These are phyloP conservation scores for Mucor ambiguus DNA, from an alignment of 371 early-diverging fungal species.

Conservation along the genomic window DNA sequence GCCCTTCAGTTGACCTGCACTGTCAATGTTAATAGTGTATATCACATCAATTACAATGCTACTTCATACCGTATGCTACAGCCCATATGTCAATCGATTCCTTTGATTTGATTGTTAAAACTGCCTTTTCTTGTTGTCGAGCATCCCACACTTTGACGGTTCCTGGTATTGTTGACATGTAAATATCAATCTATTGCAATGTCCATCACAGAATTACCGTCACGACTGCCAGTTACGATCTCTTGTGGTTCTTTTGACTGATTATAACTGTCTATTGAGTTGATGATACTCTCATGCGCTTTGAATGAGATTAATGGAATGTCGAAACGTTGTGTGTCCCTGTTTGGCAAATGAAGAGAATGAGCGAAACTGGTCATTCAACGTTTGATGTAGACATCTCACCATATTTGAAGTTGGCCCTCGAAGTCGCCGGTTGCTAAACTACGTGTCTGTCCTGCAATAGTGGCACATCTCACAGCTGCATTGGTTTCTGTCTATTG, in stretches of 20 bases:
- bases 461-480: constrained; percentile 69
- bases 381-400: neutral
- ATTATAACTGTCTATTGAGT: constrained; percentile 73
- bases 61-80: constrained; percentile 72
- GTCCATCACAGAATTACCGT: constrained; percentile 49
- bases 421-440: constrained; percentile 80
- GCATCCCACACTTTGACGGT: constrained; percentile 83
- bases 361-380: neutral
- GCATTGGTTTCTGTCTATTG: constrained; percentile 50
- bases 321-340: constrained; percentile 73
- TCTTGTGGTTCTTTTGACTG: constrained; percentile 57
- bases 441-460: constrained; percentile 55
- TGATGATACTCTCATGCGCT: constrained; percentile 78
- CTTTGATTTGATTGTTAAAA: constrained; percentile 60
- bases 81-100: constrained; percentile 74
- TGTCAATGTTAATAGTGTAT: neutral
- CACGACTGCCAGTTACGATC: constrained; percentile 75
- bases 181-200: neutral
- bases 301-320: constrained; percentile 60
- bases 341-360: too few species aligned
- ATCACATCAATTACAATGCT: neutral
- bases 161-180: constrained; percentile 32
- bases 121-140: constrained; percentile 66
- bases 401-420: constrained; percentile 70
- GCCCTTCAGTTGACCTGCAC: constrained; percentile 15